Base-by-base conservation (phyloP, 2,329 filamentous ascomycete genomes). In the Calonectria multiphialidica region DNA sequence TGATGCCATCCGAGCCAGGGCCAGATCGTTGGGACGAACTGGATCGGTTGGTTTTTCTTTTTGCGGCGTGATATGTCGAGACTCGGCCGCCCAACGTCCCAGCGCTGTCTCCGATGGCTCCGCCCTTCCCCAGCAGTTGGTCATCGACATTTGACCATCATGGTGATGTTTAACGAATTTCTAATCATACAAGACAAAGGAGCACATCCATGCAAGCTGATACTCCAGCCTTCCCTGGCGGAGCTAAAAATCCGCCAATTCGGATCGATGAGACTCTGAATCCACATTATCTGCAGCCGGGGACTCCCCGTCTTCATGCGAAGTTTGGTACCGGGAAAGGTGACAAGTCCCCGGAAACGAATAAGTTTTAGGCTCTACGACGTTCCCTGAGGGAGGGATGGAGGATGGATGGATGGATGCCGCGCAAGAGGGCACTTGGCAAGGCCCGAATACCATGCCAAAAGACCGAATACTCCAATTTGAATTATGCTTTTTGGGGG, bases 401-500 rank as follows among this genome's bases (percentile, higher is more conserved):
- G n/a, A n/a, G n/a, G n/a, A n/a, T n/a, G n/a, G n/a, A n/a, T n/a
- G n/a, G n/a, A n/a, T n/a, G n/a, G n/a, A n/a, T 7, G 45, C 15
- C 5, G 21, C 13, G 10, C 33, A 37, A 37, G 53, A 35, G 53
- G 8, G 16, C 12, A 8, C 53, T 57, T 57, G 53, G 53, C 33
- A 37, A 25, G n/a, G 28, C 28, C 53, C 33, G 12, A 35, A 37
- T 30, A 3, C 35, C 53, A 23, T 21, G n/a, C 6, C 33, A 57
- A 37, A 57, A 37, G 13, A 21, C 21, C 13, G 21, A 8, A 8
- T n/a, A 57, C 33, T 21, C n/a, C 53, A 57, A 57, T 57, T 57
- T 57, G 33, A 18, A 57, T 37, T 57, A 57, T 57, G 30, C 53
- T 57, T 57, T 55, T 57, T 57, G n/a, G 53, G 33, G 33, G 53